Evolutionary conservation across 148 eudicot genomes (phyloP).

Genomic region (Talinum fruticosum): DNA sequence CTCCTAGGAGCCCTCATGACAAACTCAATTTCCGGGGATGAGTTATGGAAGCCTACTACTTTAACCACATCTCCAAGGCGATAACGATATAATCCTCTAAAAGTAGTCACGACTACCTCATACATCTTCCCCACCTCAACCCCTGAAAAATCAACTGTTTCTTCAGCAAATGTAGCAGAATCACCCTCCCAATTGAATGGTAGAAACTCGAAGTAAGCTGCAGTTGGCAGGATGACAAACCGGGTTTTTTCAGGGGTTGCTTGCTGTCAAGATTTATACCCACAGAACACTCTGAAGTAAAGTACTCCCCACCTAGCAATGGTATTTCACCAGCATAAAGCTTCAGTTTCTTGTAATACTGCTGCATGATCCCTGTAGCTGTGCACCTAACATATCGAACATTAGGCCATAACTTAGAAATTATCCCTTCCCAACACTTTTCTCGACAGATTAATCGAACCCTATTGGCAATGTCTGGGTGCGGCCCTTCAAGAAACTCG

Average conservation of each 20-base stretch:
- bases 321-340: slow-evolving; percentile 36
- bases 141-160: slow-evolving; percentile 35
- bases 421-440: slow-evolving; percentile 27
- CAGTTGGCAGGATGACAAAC: slow-evolving; percentile 37
- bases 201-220: slow-evolving; percentile 45
- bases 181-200: slow-evolving; percentile 26
- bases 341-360: slow-evolving; percentile 33
- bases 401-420: slow-evolving; percentile 39
- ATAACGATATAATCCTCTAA: slow-evolving; percentile 38
- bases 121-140: slow-evolving; percentile 44
- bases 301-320: slow-evolving; percentile 35
- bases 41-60: slow-evolving; percentile 44
- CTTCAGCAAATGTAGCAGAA: slow-evolving; percentile 5
- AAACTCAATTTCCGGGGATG: slow-evolving; percentile 39
- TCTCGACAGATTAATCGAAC: slow-evolving; percentile 27
- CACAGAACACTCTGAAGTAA: slow-evolving; percentile 43
- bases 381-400: slow-evolving; percentile 33
- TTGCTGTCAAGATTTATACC: slow-evolving; percentile 37
- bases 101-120: slow-evolving; percentile 49
- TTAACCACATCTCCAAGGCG: slow-evolving; percentile 44
- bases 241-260: slow-evolving; percentile 38
- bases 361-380: slow-evolving; percentile 41
- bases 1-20: slow-evolving; percentile 50
- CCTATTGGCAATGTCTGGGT: slow-evolving; percentile 18
- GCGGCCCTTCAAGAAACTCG: slow-evolving; percentile 29